phyloP scores from a whole-genome alignment of 2,329 filamentous ascomycete genomes.

The Bretziella fagacearum region DNA sequence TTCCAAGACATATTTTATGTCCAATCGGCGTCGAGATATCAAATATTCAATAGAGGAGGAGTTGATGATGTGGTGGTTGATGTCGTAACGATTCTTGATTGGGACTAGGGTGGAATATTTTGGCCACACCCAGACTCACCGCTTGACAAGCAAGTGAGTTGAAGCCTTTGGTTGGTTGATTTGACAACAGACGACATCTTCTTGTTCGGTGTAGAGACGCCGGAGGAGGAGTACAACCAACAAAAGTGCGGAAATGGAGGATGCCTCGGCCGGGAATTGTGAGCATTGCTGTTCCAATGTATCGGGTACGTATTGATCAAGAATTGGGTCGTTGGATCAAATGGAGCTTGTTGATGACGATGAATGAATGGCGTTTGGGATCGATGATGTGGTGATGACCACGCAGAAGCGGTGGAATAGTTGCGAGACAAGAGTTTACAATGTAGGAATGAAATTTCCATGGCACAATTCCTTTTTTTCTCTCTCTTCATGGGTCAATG shows the following conservation, averaged over 20 bases:
- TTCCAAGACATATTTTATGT: neutral
- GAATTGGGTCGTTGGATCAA: neutral
- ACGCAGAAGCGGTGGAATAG: neutral
- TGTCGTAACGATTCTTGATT: neutral
- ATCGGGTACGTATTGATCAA: neutral
- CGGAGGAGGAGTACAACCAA: neutral
- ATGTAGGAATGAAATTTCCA: neutral
- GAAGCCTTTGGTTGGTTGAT: neutral
- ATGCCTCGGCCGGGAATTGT: too few species aligned
- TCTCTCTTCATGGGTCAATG: too few species aligned
- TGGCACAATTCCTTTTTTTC: too few species aligned
- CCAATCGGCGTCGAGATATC: slow-evolving; percentile 2
- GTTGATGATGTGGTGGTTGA: neutral
- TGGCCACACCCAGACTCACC: slow-evolving; percentile 2
- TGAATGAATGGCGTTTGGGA: neutral
- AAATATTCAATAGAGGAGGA: neutral
- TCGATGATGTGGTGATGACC: neutral
- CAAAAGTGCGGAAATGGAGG: neutral
- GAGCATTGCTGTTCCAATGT: too few species aligned
- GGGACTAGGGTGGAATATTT: slow-evolving; percentile 1
- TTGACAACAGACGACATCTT: neutral
- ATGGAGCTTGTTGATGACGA: neutral
- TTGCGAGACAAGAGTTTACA: neutral
- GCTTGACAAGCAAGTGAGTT: neutral
- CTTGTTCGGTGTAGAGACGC: neutral